Conservation (phyloP, 257 asterid genomes). For the Avicennia marina region DNA sequence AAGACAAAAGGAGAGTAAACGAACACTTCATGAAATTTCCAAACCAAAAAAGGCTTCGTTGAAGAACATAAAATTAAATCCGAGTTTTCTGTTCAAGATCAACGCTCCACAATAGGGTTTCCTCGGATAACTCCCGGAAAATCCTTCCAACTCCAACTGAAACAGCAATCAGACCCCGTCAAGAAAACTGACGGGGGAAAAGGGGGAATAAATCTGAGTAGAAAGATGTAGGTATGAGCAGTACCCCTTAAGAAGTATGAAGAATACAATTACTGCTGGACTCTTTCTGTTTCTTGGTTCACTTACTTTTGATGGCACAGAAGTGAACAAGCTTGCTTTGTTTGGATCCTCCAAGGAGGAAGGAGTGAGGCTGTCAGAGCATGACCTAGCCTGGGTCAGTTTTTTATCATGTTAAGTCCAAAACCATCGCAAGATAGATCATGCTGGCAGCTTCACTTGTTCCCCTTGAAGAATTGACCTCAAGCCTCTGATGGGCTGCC, state of each 20-base stretch:
- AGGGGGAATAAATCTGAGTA: neutral
- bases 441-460: constrained; percentile 99
- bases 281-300: neutral
- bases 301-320: neutral
- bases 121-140: neutral
- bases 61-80: neutral
- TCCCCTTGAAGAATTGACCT: no score
- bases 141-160: no score
- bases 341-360: constrained; percentile 49
- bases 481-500: no score
- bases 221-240: neutral
- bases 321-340: neutral
- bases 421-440: constrained; percentile 59
- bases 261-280: constrained; percentile 1
- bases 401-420: neutral
- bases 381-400: constrained; percentile 70
- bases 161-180: no score
- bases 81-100: neutral
- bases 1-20: neutral
- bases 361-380: constrained; percentile 96
- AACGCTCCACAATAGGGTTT: neutral
- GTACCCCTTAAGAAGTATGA: neutral
- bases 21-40: no score
- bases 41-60: no score
- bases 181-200: neutral